Conservation (phyloP, 345 rosid species). For the Arabidopsis arenosa region DNA sequence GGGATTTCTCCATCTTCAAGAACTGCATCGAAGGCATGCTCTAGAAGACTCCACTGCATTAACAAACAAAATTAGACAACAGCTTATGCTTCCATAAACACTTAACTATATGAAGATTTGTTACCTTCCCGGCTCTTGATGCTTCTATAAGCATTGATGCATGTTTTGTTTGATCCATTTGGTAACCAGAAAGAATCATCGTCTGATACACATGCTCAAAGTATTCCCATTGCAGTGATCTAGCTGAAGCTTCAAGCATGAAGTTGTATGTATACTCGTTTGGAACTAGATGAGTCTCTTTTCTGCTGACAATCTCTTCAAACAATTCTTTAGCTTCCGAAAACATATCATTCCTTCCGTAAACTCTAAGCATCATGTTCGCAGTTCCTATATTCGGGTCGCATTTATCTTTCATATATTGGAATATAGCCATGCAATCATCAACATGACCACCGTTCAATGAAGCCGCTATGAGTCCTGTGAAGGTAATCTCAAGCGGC, state of each 20-base stretch:
- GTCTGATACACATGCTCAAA: slow-evolving; percentile 84
- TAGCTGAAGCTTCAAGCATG: slow-evolving; percentile 90
- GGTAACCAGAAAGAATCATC: slow-evolving; percentile 75
- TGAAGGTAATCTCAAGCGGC: slow-evolving; percentile 82
- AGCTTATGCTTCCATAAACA: slow-evolving; percentile 35
- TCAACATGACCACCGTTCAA: slow-evolving; percentile 78
- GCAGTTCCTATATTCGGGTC: slow-evolving; percentile 84
- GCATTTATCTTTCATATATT: slow-evolving; percentile 70
- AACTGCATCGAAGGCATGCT: slow-evolving; percentile 79
- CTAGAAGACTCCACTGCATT: slow-evolving; percentile 73
- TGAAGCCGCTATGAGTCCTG: slow-evolving; percentile 77
- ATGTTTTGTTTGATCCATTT: slow-evolving; percentile 69
- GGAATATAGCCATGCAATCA: slow-evolving; percentile 73
- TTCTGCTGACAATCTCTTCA: slow-evolving; percentile 57
- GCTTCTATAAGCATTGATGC: slow-evolving; percentile 71
- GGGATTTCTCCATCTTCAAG: slow-evolving; percentile 92
- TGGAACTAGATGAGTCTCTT: slow-evolving; percentile 49
- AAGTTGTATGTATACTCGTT: slow-evolving; percentile 73
- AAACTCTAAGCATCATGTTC: slow-evolving; percentile 84
- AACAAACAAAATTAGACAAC: slow-evolving; percentile 22
- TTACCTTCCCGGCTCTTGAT: slow-evolving; percentile 86
- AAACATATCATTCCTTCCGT: slow-evolving; percentile 81
- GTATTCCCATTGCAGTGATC: slow-evolving; percentile 88
- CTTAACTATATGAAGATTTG: background rate
- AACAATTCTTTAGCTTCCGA: slow-evolving; percentile 78